Evolutionary conservation across 83 land plant species (phyloP).

Genomic region (Picea abies): DNA sequence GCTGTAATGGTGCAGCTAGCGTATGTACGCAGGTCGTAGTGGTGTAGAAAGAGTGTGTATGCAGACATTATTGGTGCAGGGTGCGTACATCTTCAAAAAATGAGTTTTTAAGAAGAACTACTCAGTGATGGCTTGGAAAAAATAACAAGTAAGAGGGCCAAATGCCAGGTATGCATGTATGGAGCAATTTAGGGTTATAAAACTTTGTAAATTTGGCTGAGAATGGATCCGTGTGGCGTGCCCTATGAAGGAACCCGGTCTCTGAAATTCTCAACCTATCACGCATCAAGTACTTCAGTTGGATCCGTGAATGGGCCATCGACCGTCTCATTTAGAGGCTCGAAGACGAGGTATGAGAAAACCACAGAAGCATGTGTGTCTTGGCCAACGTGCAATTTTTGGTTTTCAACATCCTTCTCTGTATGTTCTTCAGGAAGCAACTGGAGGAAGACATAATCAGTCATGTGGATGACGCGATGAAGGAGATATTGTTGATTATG

Average conservation of each 20-base stretch:
- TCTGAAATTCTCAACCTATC: slow-evolving; percentile 45
- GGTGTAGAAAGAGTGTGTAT: too few relatives aligned
- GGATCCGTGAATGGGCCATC: slow-evolving; percentile 36
- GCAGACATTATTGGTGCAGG: too few relatives aligned
- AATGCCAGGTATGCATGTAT: too few relatives aligned
- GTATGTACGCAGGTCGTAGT: too few relatives aligned
- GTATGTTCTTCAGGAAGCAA: slow-evolving; percentile 58
- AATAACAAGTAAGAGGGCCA: too few relatives aligned
- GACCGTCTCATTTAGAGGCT: slow-evolving; percentile 44
- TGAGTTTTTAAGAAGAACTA: too few relatives aligned
- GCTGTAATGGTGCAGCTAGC: too few relatives aligned
- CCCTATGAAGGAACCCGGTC: slow-evolving; percentile 71
- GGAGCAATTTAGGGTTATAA: too few relatives aligned
- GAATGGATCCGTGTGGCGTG: slow-evolving; percentile 76
- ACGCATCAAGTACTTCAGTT: slow-evolving; percentile 37
- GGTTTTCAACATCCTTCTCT: slow-evolving; percentile 51
- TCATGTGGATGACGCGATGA: slow-evolving; percentile 46
- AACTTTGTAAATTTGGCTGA: slow-evolving; percentile 14
- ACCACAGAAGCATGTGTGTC: slow-evolving; percentile 35
- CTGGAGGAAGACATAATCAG: slow-evolving; percentile 39
- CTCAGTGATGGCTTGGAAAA: too few relatives aligned
- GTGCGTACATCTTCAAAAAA: too few relatives aligned
- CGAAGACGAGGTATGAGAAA: slow-evolving; percentile 29
- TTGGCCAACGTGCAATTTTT: slow-evolving; percentile 45
- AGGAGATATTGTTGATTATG: slow-evolving; percentile 51